These are phyloP conservation scores for Beauveria medogensis DNA, from an alignment of 2,329 filamentous ascomycete species.

Conservation along the genomic window DNA sequence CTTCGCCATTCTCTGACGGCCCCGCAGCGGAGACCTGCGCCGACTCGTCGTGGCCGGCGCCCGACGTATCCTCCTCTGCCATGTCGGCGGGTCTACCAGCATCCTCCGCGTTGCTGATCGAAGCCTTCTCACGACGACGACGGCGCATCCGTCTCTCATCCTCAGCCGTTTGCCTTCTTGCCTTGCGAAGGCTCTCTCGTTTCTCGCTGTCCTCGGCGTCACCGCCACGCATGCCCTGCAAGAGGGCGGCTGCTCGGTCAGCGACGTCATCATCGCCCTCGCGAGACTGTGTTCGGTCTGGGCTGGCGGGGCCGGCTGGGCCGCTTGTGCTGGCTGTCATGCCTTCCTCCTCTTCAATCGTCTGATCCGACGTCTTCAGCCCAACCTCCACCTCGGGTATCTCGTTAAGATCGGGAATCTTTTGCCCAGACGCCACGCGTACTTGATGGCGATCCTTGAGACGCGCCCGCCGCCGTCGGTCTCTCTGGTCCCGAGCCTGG, in stretches of 20 bases:
- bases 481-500: conserved; percentile 79
- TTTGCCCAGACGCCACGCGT: conserved; percentile 79
- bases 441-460: conserved; percentile 88
- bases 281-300: conserved; percentile 28
- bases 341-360: conserved; percentile 38
- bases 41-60: conserved; percentile 9
- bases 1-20: conserved; percentile 1
- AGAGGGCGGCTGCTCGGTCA: conserved; percentile 70
- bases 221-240: conserved; percentile 73
- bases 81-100: conserved; percentile 14
- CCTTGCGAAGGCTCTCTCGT: conserved; percentile 53
- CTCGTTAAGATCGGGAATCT: conserved; percentile 65
- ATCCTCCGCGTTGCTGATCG: conserved; percentile 25
- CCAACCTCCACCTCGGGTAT: conserved; percentile 46
- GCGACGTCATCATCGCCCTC: conserved; percentile 65
- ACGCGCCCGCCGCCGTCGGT: conserved; percentile 75
- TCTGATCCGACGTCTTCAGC: conserved; percentile 25
- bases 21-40: neutral
- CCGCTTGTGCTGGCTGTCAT: conserved; percentile 34
- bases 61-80: conserved; percentile 18
- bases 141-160: conserved; percentile 64
- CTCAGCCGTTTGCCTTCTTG: conserved; percentile 64
- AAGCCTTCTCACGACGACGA: conserved; percentile 55
- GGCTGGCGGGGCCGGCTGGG: conserved; percentile 42
- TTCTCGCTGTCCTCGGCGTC: conserved; percentile 48